Evolutionary conservation across 208 protist genomes (phyloP), one percentile per base, ranked within the genome.

Genomic region (Leishmania major): DNA sequence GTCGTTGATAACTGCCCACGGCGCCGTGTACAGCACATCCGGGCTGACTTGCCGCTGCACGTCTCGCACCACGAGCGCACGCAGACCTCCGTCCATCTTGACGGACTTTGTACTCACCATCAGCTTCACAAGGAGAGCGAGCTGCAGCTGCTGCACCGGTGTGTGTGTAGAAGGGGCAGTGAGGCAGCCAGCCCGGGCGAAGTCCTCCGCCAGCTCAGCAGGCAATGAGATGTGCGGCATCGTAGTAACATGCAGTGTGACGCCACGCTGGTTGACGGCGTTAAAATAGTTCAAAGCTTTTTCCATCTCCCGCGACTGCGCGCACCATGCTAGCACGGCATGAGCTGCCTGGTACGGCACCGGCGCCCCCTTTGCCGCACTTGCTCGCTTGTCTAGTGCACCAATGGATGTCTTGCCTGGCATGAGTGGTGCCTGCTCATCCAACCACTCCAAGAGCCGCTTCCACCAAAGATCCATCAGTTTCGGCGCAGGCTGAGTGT

Each of bases 391-490:
- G 43, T 81, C 49, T 47, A 35, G 73, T 47, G 25, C 64, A 31
- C 78, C 84, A 22, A 88, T 25, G 51, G 80, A 35, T 79, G 49
- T 40, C n/a, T 37, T 74, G 19, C 6, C 47, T 43, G 45, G 19
- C 17, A 49, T 43, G 4, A 8, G 5, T 28, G 43, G 15, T 17
- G 3, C n/a, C 25, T 43, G 35, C 53, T 60, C 62, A 67, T 85
- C 82, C 51, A 81, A 45, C 82, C 82, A 91, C 28, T 75, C 73
- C 8, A 92, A 28, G 43, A 90, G 89, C 59, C 85, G 85, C 37
- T 77, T 43, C 92, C 93, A 97, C 93, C 94, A 97, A 57, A 96
- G 87, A 64, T 95, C 90, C 69, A 97, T 82, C 60, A 97, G 87
- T 77, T 91, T 95, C n/a, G 90, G 90, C 28, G 92, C 88, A 43